Evolutionary conservation across 257 asterid genomes (phyloP), one percentile per base, ranked within the genome.

Genomic region (Solanum ossicruentum): DNA sequence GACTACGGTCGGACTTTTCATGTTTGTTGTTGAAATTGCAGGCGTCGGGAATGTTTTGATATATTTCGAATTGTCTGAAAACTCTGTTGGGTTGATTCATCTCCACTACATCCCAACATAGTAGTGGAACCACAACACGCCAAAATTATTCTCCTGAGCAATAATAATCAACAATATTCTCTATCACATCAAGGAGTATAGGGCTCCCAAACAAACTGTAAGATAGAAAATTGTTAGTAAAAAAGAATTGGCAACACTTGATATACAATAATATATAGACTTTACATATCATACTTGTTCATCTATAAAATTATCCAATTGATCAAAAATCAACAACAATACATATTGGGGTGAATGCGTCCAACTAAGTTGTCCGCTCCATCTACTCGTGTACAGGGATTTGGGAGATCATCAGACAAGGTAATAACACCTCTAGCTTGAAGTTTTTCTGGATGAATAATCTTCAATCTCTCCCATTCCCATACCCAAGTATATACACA

Each of bases 51-150:
- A 28, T 28, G 32, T 28, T 2, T 28, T 28, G 32, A 28, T 28
- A 28, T 28, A 28, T 28, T 28, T 28, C 3, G 2, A 28, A 28
- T 28, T 28, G 32, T 28, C 3, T 28, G 61, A 95, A 85, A n/a
- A 89, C 98, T 11, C 93, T 95, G 70, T 93, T 95, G 36, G 97
- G 93, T 80, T 28, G 32, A 28, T 1, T 0, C 3, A 28, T 28
- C 32, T 28, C 2, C 32, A 28, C 32, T 28, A 28, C 32, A 28
- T 28, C 32, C 32, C 32, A 28, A 28, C 3, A 28, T 28, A 28
- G 32, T 0, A 28, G 32, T 28, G 32, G 32, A 28, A 28, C 32
- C 32, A 28, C 32, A 28, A 28, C 32, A 28, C 3, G 32, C 32
- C 32, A 28, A 28, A 28, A 28, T 2, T 28, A 28, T 28, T 28